These are phyloP conservation scores for Botrytis tulipae DNA, from an alignment of 2,329 filamentous ascomycete genomes.

Conservation along the genomic window DNA sequence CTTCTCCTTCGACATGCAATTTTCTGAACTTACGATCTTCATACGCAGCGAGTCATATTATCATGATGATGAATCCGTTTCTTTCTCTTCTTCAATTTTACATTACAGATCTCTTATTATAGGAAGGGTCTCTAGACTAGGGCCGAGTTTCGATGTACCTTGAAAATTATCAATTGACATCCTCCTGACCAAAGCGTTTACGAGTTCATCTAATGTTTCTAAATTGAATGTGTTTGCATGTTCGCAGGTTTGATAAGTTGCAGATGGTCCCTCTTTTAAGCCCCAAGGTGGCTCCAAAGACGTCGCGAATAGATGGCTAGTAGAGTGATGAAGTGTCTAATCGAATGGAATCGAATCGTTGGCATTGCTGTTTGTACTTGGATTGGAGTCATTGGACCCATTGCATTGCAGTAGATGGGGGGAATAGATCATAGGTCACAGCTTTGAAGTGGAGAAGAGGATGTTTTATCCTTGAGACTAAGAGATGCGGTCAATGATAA, in stretches of 20 bases:
- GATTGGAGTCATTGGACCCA: background rate
- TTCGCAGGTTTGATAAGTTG: background rate
- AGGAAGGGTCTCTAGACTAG: conserved; percentile 33
- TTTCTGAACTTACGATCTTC: conserved; percentile 35
- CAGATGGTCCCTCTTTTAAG: background rate
- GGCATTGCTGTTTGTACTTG: background rate
- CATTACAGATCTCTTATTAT: conserved; percentile 33
- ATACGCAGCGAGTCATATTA: conserved; percentile 36
- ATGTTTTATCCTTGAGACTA: background rate
- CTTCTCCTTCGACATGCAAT: conserved; percentile 26
- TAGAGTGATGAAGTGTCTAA: conserved; percentile 7
- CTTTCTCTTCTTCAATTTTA: conserved; percentile 36
- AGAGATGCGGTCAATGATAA: background rate
- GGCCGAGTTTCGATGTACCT: conserved; percentile 34
- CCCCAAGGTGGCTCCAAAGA: background rate
- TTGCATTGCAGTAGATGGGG: background rate
- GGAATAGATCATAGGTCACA: background rate
- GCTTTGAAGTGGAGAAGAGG: conserved; percentile 7
- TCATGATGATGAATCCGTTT: conserved; percentile 25
- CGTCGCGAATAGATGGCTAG: background rate
- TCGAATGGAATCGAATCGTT: conserved; percentile 2
- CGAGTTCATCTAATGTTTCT: conserved; percentile 1
- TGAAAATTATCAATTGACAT: conserved; percentile 30
- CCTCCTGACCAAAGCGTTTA: conserved; percentile 26
- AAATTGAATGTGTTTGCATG: background rate